Percentiles rank a stretch among this genome's conserved stretches.
Evolutionary conservation across 495 filamentous ascomycete genomes (phyloP).

Genomic region (Aspergillus diversus): DNA sequence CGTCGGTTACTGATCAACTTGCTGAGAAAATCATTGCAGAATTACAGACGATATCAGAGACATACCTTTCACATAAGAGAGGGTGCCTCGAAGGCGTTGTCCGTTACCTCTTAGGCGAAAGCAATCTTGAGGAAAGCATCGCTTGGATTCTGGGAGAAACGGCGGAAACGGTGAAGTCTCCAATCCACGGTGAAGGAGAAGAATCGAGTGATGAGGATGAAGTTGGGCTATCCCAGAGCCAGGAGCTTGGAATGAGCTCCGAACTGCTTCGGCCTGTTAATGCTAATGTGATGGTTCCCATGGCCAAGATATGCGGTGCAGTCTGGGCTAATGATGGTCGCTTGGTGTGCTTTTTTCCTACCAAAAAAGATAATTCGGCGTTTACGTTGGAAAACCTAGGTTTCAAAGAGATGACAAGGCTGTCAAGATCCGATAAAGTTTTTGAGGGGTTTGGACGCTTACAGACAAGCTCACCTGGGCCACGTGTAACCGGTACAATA

Average conservation of each 20-base stretch:
- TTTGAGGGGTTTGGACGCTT: conserved; percentile 92
- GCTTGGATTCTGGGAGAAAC: conserved; percentile 62
- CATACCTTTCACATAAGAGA: conserved; percentile 67
- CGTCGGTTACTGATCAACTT: conserved; percentile 72
- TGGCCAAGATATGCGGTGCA: conserved; percentile 74
- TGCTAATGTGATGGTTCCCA: conserved; percentile 75
- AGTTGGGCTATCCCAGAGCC: conserved; percentile 56
- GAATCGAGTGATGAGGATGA: conserved; percentile 88
- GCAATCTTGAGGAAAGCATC: conserved; percentile 73
- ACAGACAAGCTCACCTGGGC: conserved; percentile 56
- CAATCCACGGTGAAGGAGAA: conserved; percentile 60
- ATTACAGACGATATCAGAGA: conserved; percentile 68
- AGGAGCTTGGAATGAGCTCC: conserved; percentile 58
- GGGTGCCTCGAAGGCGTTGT: conserved; percentile 84
- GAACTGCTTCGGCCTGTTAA: conserved; percentile 59
- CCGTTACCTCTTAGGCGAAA: conserved; percentile 83
- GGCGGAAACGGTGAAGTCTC: conserved; percentile 48
- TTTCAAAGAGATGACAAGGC: conserved; percentile 62
- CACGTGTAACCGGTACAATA: conserved; percentile 52
- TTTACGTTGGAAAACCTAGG: conserved; percentile 64
- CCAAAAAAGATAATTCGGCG: conserved; percentile 72
- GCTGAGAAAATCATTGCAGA: conserved; percentile 66
- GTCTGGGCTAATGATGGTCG: conserved; percentile 77
- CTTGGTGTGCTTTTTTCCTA: conserved; percentile 85
- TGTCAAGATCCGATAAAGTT: conserved; percentile 64